Base-by-base conservation (phyloP, 805 yeast species). In the Blastobotrys terrestris region DNA sequence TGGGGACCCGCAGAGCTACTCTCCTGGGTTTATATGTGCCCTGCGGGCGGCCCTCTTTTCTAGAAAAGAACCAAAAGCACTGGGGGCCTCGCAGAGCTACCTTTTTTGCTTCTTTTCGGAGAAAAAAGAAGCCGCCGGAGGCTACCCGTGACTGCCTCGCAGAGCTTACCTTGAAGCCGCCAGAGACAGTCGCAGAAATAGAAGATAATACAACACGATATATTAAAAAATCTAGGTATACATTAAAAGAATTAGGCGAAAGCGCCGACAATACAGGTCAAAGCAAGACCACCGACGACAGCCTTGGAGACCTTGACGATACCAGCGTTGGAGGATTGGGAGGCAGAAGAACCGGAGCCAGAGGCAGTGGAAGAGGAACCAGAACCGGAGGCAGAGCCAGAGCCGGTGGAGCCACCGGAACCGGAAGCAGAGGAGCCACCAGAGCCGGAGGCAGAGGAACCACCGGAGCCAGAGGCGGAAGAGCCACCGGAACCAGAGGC, bases 401-500 rank as follows among this genome's bases (percentile, higher is more conserved):
- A 26, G 14, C 41, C 40, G 19, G 50, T 31, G 18, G 51, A 43
- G 31, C 39, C 44, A 14, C 41, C 46, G 21, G 48, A n/a, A 18
- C 52, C 52, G 19, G 55, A 31, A 42, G 53, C 45, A 49, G 50
- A 48, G n/a, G 48, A 49, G 11, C 46, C 47, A 13, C 46, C 47
- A n/a, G 49, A 20, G 45, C 50, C 52, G 16, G 55, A 40, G 45
- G 22, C 44, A 35, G 46, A 39, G 18, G 70, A 64, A 52, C 67
- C 48, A 56, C 71, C 71, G 63, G 68, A 60, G 56, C 69, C 68
- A 49, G 70, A 65, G 50, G 63, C 54, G 51, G 63, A 67, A 46
- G 70, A 63, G 53, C 69, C 70, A 39, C 65, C 68, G 41, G 60
- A 62, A 48, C 63, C 58, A n/a, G 65, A 22, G 15, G 67, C 53